phyloP scores from a whole-genome alignment of 2,329 filamentous ascomycete genomes.

The Claviceps humidiphila region DNA sequence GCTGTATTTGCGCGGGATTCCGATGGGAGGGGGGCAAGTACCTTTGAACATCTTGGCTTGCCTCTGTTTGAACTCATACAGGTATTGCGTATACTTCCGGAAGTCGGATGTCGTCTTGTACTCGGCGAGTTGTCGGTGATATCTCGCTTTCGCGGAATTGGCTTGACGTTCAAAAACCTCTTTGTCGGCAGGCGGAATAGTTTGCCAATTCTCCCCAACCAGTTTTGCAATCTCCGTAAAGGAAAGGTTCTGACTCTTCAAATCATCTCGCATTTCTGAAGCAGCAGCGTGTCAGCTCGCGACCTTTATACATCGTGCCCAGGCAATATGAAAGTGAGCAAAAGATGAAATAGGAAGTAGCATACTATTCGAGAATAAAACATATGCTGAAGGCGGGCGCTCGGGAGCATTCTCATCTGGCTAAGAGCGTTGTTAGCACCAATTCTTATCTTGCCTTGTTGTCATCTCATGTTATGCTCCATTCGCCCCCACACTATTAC shows the following conservation, averaged over 20 bases:
- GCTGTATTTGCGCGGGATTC: background rate
- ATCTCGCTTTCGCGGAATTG: constrained; percentile 61
- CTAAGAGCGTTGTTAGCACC: constrained; percentile 22
- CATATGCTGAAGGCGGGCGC: constrained; percentile 68
- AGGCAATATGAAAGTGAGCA: too few species aligned
- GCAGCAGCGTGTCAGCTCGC: background rate
- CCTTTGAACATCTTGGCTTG: constrained; percentile 46
- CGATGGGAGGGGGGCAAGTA: constrained; percentile 15
- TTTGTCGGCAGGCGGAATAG: constrained; percentile 50
- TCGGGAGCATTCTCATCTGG: constrained; percentile 70
- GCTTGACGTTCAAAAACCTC: constrained; percentile 63
- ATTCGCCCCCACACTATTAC: too few species aligned
- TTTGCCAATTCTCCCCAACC: constrained; percentile 73
- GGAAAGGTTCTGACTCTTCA: constrained; percentile 62
- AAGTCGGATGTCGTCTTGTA: constrained; percentile 68
- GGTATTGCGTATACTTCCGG: constrained; percentile 55
- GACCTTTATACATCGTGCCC: background rate
- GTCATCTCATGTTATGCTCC: background rate
- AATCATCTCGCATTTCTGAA: constrained; percentile 59
- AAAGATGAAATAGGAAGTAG: background rate
- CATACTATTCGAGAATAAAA: constrained; percentile 74
- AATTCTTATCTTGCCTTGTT: background rate
- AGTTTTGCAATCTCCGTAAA: constrained; percentile 78
- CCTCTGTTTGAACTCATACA: constrained; percentile 66
- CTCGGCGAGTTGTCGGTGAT: constrained; percentile 55